A percentile compares a stretch with the other conserved stretches of the same genome.
Evolutionary conservation across 495 filamentous ascomycete genomes (phyloP).

Genomic region (Glonium stellatum): DNA sequence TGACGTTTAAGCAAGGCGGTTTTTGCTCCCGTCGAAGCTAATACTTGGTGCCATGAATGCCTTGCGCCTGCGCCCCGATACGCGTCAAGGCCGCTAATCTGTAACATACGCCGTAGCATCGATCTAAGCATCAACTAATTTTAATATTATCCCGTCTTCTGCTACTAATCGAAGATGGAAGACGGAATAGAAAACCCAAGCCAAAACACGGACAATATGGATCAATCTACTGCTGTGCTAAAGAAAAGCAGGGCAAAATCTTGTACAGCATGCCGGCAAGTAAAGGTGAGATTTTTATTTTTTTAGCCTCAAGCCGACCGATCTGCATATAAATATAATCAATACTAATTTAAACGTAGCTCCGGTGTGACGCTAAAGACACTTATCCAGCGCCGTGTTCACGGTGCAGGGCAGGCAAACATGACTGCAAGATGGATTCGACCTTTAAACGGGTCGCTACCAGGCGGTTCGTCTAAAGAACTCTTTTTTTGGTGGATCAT

Average conservation of each 20-base stretch:
- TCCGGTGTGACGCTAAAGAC: slow-evolving; percentile 13
- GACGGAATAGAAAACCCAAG: background rate
- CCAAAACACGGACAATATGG: no score
- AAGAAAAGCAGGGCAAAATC: slow-evolving; percentile 13
- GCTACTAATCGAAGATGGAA: slow-evolving; percentile 11
- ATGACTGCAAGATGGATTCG: slow-evolving; percentile 15
- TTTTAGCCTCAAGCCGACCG: background rate
- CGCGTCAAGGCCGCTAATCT: no score
- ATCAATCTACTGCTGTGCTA: no score
- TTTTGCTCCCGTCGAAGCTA: no score
- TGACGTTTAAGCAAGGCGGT: no score
- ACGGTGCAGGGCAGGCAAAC: slow-evolving; percentile 1
- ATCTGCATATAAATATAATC: background rate
- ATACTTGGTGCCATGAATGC: no score
- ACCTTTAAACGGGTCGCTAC: slow-evolving; percentile 14
- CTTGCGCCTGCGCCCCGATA: no score
- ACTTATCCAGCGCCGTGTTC: slow-evolving; percentile 12
- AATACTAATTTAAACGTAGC: slow-evolving; percentile 2
- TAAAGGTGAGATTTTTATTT: background rate
- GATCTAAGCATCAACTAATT: no score
- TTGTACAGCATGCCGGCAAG: slow-evolving; percentile 8
- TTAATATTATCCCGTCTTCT: no score
- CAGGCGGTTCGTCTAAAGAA: slow-evolving; percentile 3
- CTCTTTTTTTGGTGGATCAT: background rate
- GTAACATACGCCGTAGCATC: no score